Evolutionary conservation across 2,329 filamentous ascomycete species (phyloP).

Genomic region (Penicillium griseofulvum): DNA sequence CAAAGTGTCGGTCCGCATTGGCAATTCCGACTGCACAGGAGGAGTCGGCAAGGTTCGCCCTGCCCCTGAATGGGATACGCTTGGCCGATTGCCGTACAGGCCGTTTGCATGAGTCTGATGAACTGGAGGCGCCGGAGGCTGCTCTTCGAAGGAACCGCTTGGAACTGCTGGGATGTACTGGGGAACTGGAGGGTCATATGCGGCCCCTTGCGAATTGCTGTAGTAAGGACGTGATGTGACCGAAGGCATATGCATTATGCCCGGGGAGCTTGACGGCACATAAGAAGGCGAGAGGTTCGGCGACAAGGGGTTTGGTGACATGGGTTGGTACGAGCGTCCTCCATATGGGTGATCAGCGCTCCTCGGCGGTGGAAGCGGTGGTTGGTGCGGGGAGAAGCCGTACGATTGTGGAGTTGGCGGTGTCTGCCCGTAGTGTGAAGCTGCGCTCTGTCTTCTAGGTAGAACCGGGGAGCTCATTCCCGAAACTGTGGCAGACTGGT

Average conservation of each 20-base stretch:
- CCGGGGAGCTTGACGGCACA: conserved; percentile 24
- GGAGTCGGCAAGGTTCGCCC: conserved; percentile 47
- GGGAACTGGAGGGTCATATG: conserved; percentile 26
- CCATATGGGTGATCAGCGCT: conserved; percentile 40
- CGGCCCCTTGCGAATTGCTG: conserved; percentile 21
- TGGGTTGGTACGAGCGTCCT: conserved; percentile 33
- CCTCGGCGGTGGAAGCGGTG: conserved; percentile 42
- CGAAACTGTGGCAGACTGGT: conserved; percentile 38
- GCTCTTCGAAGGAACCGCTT: conserved; percentile 26
- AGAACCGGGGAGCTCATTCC: conserved; percentile 32
- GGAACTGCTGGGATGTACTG: conserved; percentile 19
- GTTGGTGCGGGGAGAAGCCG: conserved; percentile 31
- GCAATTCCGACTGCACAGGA: conserved; percentile 52
- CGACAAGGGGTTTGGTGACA: conserved; percentile 18
- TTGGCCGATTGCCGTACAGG: conserved; percentile 26
- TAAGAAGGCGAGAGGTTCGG: conserved; percentile 23
- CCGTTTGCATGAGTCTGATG: conserved; percentile 30
- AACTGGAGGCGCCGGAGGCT: conserved; percentile 34
- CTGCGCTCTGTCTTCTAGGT: conserved; percentile 33
- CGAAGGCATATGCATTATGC: conserved; percentile 14
- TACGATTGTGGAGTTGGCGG: conserved; percentile 35
- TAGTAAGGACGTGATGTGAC: conserved; percentile 26
- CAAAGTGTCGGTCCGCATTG: conserved; percentile 52
- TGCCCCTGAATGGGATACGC: conserved; percentile 31
- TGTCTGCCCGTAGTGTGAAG: conserved; percentile 27